Evolutionary conservation across 106 monocot species (phyloP).

Genomic region (Ottelia alismoides): DNA sequence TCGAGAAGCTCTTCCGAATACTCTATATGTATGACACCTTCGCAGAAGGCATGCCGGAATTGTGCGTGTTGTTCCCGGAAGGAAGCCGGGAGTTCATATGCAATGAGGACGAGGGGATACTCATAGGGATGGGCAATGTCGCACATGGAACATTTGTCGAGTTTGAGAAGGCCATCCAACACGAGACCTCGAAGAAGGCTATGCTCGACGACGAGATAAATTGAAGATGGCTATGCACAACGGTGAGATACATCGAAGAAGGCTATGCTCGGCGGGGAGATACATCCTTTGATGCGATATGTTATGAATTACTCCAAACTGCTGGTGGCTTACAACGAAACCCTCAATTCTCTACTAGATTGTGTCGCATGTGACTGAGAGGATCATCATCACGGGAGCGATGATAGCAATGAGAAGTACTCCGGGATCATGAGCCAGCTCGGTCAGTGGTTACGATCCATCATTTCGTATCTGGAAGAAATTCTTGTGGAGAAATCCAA

Average conservation of each 20-base stretch:
- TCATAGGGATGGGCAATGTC: constrained; percentile 12
- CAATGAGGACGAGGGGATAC: constrained; percentile 15
- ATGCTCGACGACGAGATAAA: constrained; percentile 20
- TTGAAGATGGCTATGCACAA: constrained; percentile 15
- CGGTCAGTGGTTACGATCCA: constrained; percentile 7
- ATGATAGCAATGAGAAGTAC: too few relatives aligned
- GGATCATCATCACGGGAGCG: too few relatives aligned
- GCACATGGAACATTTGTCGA: constrained; percentile 12
- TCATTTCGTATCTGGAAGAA: constrained; percentile 26
- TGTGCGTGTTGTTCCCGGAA: constrained; percentile 17
- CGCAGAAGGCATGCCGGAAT: constrained; percentile 19
- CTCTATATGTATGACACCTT: constrained; percentile 49
- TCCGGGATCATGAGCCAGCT: constrained; percentile 19
- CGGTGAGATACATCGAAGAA: too few relatives aligned
- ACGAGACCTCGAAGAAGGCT: constrained; percentile 5
- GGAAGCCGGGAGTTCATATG: constrained; percentile 4
- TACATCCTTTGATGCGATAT: too few relatives aligned
- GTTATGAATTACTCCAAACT: too few relatives aligned
- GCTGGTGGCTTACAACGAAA: too few relatives aligned
- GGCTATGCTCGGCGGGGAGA: too few relatives aligned
- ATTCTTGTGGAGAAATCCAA: constrained; percentile 53
- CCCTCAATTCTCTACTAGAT: constrained; percentile 18
- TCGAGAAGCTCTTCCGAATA: too few relatives aligned
- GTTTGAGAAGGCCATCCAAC: constrained; percentile 16
- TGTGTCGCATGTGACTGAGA: too few relatives aligned